Conservation (phyloP, 345 rosid genomes). For the Hibiscus tridactylites region DNA sequence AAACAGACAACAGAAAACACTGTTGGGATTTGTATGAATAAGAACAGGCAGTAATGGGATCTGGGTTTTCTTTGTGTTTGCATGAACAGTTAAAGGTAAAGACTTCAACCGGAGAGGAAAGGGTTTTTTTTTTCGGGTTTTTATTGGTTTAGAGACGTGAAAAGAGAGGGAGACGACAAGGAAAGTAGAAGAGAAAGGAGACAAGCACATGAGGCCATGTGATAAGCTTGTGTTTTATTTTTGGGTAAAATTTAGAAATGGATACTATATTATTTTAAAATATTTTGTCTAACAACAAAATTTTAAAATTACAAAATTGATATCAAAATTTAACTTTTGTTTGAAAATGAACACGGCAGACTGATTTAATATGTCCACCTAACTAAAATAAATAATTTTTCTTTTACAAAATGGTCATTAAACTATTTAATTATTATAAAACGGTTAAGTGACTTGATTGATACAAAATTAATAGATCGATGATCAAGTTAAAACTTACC, state of each 20-base stretch:
- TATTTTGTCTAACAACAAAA: not conserved
- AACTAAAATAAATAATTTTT: too few species aligned
- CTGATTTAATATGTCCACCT: too few species aligned
- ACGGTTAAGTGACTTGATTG: too few species aligned
- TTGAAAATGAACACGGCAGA: too few species aligned
- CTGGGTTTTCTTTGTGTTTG: conserved; percentile 6
- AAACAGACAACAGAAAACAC: not conserved
- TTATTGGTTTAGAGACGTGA: not conserved
- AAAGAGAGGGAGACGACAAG: conserved; percentile 1
- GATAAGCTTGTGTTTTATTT: not conserved
- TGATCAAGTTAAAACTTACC: too few species aligned
- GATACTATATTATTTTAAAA: not conserved
- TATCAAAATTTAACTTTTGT: too few species aligned
- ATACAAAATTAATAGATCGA: too few species aligned
- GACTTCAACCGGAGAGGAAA: not conserved
- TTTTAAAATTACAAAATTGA: too few species aligned
- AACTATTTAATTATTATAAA: too few species aligned
- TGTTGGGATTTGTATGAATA: not conserved
- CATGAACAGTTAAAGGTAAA: not conserved
- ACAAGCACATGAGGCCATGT: conserved; percentile 12
- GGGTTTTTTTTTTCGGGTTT: not conserved
- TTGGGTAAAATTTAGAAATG: not conserved
- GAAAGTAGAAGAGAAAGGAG: not conserved
- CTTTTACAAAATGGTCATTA: too few species aligned
- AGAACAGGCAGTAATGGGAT: conserved; percentile 11